Percentiles rank a stretch among this genome's conserved stretches.
These are phyloP conservation scores for Thermoascus crustaceus DNA, from an alignment of 2,329 filamentous ascomycete genomes.

Conservation along the genomic window DNA sequence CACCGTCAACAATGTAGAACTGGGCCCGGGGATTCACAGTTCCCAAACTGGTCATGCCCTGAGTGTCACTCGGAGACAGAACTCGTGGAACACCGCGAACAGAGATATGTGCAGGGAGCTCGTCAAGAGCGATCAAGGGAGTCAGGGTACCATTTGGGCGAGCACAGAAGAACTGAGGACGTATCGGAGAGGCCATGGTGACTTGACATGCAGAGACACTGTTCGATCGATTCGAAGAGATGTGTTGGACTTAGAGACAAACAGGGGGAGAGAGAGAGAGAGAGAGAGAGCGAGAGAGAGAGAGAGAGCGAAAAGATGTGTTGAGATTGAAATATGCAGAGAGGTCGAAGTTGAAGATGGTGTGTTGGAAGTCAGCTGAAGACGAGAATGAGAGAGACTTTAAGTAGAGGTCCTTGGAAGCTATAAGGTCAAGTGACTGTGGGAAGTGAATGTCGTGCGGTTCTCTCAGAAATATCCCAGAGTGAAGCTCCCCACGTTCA, in stretches of 20 bases:
- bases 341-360: too few species aligned
- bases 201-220: constrained; percentile 1
- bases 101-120: constrained; percentile 31
- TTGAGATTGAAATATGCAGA: too few species aligned
- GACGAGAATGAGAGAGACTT: too few species aligned
- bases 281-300: too few species aligned
- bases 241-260: constrained; percentile 6
- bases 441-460: too few species aligned
- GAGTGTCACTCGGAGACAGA: constrained; percentile 29
- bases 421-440: too few species aligned
- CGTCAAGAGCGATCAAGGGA: constrained; percentile 39
- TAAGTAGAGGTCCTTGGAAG: too few species aligned
- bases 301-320: too few species aligned
- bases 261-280: constrained; percentile 3
- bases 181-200: constrained; percentile 19
- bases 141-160: constrained; percentile 34
- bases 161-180: constrained; percentile 35
- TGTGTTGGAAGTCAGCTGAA: too few species aligned
- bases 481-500: too few species aligned
- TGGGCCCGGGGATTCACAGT: constrained; percentile 22
- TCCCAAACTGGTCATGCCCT: constrained; percentile 38
- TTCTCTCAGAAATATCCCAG: too few species aligned
- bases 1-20: constrained; percentile 28
- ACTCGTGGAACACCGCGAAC: constrained; percentile 31
- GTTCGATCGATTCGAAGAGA: constrained; percentile 3